Evolutionary conservation across 768 basidiomycete species (phyloP), one percentile per base, ranked within the genome.

Genomic region (Boletales sp.): DNA sequence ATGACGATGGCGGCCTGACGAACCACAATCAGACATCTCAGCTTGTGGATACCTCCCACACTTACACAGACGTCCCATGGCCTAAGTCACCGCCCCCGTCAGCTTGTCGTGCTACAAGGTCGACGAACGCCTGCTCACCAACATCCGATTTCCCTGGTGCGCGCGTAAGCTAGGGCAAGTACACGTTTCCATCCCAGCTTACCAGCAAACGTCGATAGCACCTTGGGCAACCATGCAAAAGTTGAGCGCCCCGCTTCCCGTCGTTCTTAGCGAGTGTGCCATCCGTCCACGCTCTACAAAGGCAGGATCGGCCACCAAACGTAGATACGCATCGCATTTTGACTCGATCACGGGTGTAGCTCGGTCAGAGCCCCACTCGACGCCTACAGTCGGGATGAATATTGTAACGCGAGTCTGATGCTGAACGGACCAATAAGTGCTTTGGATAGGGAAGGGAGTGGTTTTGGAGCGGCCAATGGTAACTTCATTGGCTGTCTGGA

Each of bases 321-420:
- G 79, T 53, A 78, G 72, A 69, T 90, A 94, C 4, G 85, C 86
- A 36, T 72, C 70, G 2, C 82, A 74, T 60, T 92, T 93, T 37
- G 74, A 67, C 15, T 68, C 64, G 18, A 92, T 77, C 24, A 81
- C 75, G 17, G 69, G 70, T 18, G 72, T 67, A 7, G 74, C 72
- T 24, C 91, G 79, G 64, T 92, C 89, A 19, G 87, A 84, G 40
- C 92, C 92, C 89, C 90, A 95, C 71, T 95, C 94, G 21, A 91
- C 77, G 11, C 83, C 91, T 78, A 71, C 39, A 11, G 18, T 21
- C 14, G 8, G 43, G 18, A 34, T 31, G 12, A 46, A 15, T 5
- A 5, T 30, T 27, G 38, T 8, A 4, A 30, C n/a, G 14, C 15
- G 9, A 2, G 13, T 34, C 14, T 9, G 4, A 4, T n/a, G 17